phyloP scores from a whole-genome alignment of 2,329 filamentous ascomycete species.

The Pseudogymnoascus sp. region DNA sequence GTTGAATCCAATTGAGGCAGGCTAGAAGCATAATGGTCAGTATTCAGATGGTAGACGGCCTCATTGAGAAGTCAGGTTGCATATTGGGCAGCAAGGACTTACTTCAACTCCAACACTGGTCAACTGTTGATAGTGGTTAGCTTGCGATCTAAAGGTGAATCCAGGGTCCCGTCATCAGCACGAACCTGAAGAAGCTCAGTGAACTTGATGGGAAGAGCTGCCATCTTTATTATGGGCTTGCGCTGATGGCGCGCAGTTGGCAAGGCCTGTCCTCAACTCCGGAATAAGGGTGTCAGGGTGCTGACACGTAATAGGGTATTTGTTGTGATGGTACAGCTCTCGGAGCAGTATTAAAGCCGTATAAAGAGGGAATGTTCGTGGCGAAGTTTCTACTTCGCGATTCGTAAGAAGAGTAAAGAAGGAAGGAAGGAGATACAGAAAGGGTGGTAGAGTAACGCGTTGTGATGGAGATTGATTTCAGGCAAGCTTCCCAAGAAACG shows the following conservation, averaged over 20 bases:
- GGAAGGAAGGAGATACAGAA: slow-evolving; percentile 6
- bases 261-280: slow-evolving; percentile 5
- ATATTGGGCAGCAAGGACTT: slow-evolving; percentile 28
- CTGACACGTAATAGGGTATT: slow-evolving; percentile 9
- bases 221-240: slow-evolving; percentile 22
- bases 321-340: slow-evolving; percentile 6
- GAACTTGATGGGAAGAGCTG: slow-evolving; percentile 80
- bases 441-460: slow-evolving; percentile 1
- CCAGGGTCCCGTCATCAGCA: slow-evolving; percentile 48
- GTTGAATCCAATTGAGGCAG: slow-evolving; percentile 73
- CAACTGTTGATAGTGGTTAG: slow-evolving; percentile 35
- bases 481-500: slow-evolving; percentile 5
- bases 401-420: slow-evolving; percentile 7
- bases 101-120: slow-evolving; percentile 46
- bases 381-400: neutral
- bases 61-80: slow-evolving; percentile 5
- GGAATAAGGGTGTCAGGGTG: slow-evolving; percentile 8
- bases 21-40: slow-evolving; percentile 40
- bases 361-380: slow-evolving; percentile 3
- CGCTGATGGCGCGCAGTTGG: slow-evolving; percentile 13
- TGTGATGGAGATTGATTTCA: slow-evolving; percentile 6
- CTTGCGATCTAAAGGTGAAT: slow-evolving; percentile 11
- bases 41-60: slow-evolving; percentile 7
- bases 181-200: slow-evolving; percentile 81
- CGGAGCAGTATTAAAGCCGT: slow-evolving; percentile 4